A percentile compares a stretch with the other conserved stretches of the same genome.
These are phyloP conservation scores for Neoarthrinium moseri DNA, from an alignment of 2,329 filamentous ascomycete genomes.

Conservation along the genomic window DNA sequence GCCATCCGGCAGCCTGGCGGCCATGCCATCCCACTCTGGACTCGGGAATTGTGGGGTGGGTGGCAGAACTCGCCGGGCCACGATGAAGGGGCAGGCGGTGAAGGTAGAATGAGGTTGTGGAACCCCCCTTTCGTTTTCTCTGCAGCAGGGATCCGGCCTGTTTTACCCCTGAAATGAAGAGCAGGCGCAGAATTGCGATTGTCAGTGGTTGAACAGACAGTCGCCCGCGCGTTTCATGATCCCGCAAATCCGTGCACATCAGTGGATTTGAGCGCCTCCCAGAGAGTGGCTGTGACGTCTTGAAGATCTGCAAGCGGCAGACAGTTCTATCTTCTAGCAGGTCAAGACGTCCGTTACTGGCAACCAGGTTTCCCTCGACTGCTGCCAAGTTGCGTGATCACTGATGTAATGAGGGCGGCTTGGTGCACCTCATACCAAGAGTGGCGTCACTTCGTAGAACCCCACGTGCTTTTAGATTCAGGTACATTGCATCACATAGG, in stretches of 20 bases:
- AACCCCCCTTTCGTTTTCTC: neutral
- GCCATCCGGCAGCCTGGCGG: neutral
- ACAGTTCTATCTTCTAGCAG: too few relatives aligned
- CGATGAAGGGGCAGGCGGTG: neutral
- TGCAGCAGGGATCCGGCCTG: neutral
- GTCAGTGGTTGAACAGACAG: conserved; percentile 1
- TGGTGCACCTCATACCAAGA: too few relatives aligned
- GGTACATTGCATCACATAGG: too few relatives aligned
- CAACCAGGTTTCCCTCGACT: too few relatives aligned
- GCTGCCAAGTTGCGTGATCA: too few relatives aligned
- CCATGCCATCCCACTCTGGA: conserved; percentile 2
- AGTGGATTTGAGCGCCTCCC: too few relatives aligned
- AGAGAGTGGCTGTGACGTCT: too few relatives aligned
- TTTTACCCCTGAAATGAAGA: neutral
- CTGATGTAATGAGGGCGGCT: too few relatives aligned
- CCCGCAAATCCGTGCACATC: neutral
- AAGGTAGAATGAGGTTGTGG: neutral
- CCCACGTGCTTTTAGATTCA: too few relatives aligned
- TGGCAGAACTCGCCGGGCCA: neutral
- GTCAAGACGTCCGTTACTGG: too few relatives aligned
- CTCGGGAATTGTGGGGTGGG: neutral
- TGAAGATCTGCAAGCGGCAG: too few relatives aligned
- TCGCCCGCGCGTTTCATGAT: neutral
- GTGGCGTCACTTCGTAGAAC: too few relatives aligned
- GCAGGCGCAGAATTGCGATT: conserved; percentile 3